Base-by-base conservation (phyloP, 805 yeast species). In the Hemisphaericaspora nanyangensis region DNA sequence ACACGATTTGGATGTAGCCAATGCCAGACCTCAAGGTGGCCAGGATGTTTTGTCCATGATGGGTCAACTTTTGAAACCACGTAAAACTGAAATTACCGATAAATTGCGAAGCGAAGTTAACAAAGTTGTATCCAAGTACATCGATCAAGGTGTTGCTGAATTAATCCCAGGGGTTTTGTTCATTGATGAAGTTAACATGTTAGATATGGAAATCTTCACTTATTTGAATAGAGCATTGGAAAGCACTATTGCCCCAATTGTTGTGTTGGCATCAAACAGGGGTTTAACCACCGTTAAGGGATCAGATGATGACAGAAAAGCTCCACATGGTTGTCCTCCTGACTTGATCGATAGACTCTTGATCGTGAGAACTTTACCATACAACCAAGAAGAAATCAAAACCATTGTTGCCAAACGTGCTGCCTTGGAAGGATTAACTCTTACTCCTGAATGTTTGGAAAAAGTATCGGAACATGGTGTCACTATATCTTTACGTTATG, bases 151-250 rank as follows among this genome's bases (percentile, higher is more conserved):
- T 44, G 86, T 91, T 38, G 99, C 99, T 10, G 98, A 91, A 65
- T 75, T 93, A 35, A 86, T 93, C 42, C 99, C 99, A 1, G 99
- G 99, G 54, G 99, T 93, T 13, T 71, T 93, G 51, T 93, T 93
- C 63, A 89, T 93, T 51, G 99, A 93, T 64, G 99, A 93, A 68
- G 97, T 90, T 36, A 96, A 93, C 66, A 93, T 93, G 98, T 79
- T 93, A 48, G 99, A 93, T 63, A 84, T 93, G 54, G 99, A 93
- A 65, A 82, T 96, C 55, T 93, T 93, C 59, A 85, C 98, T 13
- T 93, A 86, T 63, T 77, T 93, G 52, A 93, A 93, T 68, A 80
- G 95, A 48, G 98, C 98, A 7, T 73, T 93, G 47, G 99, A 93
- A 65, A 82, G 90, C 36, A 69, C 84, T 19, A 85, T 93, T 58